Base-by-base conservation (phyloP, 371 early-diverging fungal genomes). In the Saksenaea oblongispora region DNA sequence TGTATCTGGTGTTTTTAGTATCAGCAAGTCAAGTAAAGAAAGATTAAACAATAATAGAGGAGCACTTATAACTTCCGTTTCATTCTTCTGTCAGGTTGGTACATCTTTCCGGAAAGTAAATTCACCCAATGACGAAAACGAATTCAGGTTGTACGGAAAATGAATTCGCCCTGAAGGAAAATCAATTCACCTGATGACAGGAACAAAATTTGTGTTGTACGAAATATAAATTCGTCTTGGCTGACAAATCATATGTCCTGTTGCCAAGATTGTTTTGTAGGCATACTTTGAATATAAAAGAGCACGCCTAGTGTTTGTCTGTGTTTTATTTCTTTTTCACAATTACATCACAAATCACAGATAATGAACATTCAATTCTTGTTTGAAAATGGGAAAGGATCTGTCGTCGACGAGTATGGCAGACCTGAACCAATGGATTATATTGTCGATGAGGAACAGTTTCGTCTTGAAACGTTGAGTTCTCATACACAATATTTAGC, bases 311-410 rank as follows among this genome's bases (percentile, higher is more conserved):
- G 56, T 57, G 56, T 34, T 63, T 18, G 13, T 47, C 42, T 27
- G 22, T 15, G 1, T 41, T 63, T 27, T 34, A 24, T 47, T 56
- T 56, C 35, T 31, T 57, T 31, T 42, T 58, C 36, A 35, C 59
- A 64, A 64, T 58, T 59, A 26, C 26, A 37, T 17, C 44, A 65
- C 10, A 56, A 54, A 61, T 22, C 34, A 26, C 17, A 51, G 15
- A 55, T 54, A 63, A 63, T 63, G 44, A 63, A 14, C 65, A 55
- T 64, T 59, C 55, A 65, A 65, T 60, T 55, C 18, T 60, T 59
- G 55, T 59, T 24, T 58, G 64, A 53, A 62, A 64, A n/a, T n/a
- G n/a, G n/a, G n/a, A n/a, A n/a, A n/a, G n/a, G n/a, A n/a, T n/a
- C n/a, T n/a, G n/a, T n/a, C n/a, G n/a, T n/a, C n/a, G n/a, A n/a